Evolutionary conservation across 352 stramenopile genomes (phyloP).

Genomic region (Blastocystis sp.): DNA sequence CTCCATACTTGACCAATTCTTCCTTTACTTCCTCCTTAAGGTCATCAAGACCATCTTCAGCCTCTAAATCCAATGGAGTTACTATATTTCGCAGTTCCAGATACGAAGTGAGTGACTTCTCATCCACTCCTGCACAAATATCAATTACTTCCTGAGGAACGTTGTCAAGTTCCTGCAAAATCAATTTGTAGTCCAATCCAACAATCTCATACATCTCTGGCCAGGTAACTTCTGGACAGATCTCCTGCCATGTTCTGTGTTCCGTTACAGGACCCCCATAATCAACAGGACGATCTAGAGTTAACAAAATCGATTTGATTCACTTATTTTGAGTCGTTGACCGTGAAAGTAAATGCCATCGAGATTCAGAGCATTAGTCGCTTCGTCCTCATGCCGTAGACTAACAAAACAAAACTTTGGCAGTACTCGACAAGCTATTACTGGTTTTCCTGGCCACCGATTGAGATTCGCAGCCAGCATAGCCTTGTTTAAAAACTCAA

Average conservation of each 20-base stretch:
- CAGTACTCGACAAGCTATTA: constrained; percentile 6
- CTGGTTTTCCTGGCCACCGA: constrained; percentile 26
- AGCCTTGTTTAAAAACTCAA: constrained; percentile 26
- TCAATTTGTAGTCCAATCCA: background rate
- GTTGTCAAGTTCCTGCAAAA: constrained; percentile 14
- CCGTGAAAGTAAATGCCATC: constrained; percentile 55
- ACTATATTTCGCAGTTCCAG: constrained; percentile 22
- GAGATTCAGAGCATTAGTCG: constrained; percentile 7
- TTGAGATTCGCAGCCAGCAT: constrained; percentile 34
- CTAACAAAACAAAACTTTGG: constrained; percentile 57
- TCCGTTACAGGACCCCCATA: constrained; percentile 33
- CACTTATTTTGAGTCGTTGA: constrained; percentile 41
- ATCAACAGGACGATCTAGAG: constrained; percentile 36
- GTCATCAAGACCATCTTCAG: background rate
- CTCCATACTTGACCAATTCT: constrained; percentile 11
- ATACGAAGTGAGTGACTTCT: background rate
- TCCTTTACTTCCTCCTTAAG: constrained; percentile 14
- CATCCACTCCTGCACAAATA: constrained; percentile 31
- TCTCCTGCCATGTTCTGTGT: constrained; percentile 23
- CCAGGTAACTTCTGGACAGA: constrained; percentile 39
- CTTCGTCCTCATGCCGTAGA: constrained; percentile 46
- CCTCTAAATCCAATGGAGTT: constrained; percentile 25
- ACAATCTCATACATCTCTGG: constrained; percentile 34
- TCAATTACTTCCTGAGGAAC: constrained; percentile 4
- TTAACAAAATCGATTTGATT: background rate